A percentile compares a stretch with the other conserved stretches of the same genome.
Conservation (phyloP, 1,284 basidiomycete genomes). For the Phylloporus sp. region DNA sequence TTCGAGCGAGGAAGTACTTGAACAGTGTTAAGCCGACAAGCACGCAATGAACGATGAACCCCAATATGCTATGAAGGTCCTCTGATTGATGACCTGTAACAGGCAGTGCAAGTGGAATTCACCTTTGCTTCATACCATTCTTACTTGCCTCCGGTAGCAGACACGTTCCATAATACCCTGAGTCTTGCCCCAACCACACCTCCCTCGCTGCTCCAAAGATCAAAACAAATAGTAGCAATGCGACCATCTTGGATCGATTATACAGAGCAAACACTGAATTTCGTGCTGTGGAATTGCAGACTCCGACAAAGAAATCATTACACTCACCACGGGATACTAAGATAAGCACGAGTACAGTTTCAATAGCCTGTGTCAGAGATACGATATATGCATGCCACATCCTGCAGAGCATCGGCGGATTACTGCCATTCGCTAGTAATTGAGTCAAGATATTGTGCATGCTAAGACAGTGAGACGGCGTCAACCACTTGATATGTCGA, state of each 20-base stretch:
- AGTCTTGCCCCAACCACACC: not conserved
- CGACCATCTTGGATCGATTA: constrained; percentile 24
- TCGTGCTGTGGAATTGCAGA: not conserved
- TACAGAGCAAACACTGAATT: constrained; percentile 26
- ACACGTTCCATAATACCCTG: constrained; percentile 6
- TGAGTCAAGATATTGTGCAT: constrained; percentile 10
- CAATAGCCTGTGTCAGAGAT: constrained; percentile 10
- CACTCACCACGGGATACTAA: constrained; percentile 26
- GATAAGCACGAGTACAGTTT: constrained; percentile 19
- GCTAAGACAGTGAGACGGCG: constrained; percentile 5
- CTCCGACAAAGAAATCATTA: not conserved
- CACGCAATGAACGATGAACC: constrained; percentile 20
- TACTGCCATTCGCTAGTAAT: constrained; percentile 13
- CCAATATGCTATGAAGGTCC: constrained; percentile 13
- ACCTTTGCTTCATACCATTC: constrained; percentile 8
- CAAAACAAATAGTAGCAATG: constrained; percentile 13
- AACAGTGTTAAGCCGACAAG: constrained; percentile 19
- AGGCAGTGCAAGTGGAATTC: not conserved
- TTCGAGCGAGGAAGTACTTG: constrained; percentile 21
- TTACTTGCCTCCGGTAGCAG: not conserved
- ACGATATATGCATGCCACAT: constrained; percentile 15
- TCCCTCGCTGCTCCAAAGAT: constrained; percentile 13
- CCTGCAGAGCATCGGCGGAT: constrained; percentile 14
- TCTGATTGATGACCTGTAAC: not conserved
- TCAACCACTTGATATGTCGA: not conserved